phyloP scores from a whole-genome alignment of 768 basidiomycete species.

The Leucogyrophana mollusca region DNA sequence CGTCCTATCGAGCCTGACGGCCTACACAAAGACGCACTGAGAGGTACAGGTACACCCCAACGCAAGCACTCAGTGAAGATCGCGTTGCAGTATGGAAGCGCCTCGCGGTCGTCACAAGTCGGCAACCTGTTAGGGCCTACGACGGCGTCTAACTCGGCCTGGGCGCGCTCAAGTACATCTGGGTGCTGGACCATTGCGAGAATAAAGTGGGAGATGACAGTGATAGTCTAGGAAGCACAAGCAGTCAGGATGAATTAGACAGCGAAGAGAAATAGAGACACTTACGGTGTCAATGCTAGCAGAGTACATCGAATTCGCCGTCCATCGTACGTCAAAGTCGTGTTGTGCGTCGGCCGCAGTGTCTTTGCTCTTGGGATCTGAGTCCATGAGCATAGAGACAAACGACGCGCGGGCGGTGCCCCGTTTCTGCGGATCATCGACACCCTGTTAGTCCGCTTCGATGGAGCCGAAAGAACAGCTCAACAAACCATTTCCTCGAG shows the following conservation, averaged over 20 bases:
- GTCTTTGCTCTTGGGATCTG: slow-evolving; percentile 21
- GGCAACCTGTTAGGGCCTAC: slow-evolving; percentile 59
- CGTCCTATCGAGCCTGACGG: background rate
- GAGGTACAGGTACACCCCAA: slow-evolving; percentile 57
- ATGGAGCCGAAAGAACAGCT: slow-evolving; percentile 6
- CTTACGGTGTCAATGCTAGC: slow-evolving; percentile 64
- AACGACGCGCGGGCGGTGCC: slow-evolving; percentile 40
- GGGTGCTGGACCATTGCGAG: slow-evolving; percentile 68
- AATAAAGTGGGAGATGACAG: slow-evolving; percentile 57
- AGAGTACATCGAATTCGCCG: slow-evolving; percentile 81
- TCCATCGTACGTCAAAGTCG: slow-evolving; percentile 75
- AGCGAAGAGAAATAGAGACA: background rate
- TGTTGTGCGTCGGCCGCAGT: slow-evolving; percentile 26
- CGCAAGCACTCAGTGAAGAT: slow-evolving; percentile 55
- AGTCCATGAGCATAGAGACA: slow-evolving; percentile 54
- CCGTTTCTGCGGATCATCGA: slow-evolving; percentile 25
- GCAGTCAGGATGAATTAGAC: background rate
- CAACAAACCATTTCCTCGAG: slow-evolving; percentile 53
- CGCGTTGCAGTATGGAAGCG: slow-evolving; percentile 58
- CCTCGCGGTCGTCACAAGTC: slow-evolving; percentile 50
- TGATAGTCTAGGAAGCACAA: slow-evolving; percentile 42
- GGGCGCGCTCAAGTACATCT: slow-evolving; percentile 53
- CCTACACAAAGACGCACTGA: slow-evolving; percentile 40
- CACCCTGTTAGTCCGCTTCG: slow-evolving; percentile 40
- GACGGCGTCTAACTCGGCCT: slow-evolving; percentile 63